Evolutionary conservation across 495 filamentous ascomycete genomes (phyloP).

Genomic region (Tuber indicum): DNA sequence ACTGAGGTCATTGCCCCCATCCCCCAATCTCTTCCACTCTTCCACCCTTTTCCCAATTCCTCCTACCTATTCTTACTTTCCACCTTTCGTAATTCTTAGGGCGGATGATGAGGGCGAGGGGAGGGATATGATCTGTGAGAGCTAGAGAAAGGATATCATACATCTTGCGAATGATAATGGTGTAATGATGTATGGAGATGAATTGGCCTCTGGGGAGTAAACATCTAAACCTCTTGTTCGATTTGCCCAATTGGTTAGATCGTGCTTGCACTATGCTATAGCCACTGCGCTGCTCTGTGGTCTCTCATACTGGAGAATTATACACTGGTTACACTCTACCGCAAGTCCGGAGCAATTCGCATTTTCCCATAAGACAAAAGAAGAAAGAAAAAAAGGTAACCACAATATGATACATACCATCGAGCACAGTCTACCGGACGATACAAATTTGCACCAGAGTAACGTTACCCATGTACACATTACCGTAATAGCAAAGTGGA

Average conservation of each 20-base stretch:
- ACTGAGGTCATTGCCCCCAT: neutral
- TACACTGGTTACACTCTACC: neutral
- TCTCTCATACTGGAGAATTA: neutral
- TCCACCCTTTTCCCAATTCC: neutral
- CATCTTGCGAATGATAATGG: too few species aligned
- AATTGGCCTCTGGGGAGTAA: neutral
- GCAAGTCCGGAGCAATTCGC: neutral
- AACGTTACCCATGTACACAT: neutral
- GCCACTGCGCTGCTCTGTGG: neutral
- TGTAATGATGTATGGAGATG: neutral
- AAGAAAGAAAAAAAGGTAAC: neutral
- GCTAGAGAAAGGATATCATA: too few species aligned
- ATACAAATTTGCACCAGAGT: neutral
- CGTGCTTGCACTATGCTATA: neutral
- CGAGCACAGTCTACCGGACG: neutral
- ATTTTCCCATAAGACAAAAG: neutral
- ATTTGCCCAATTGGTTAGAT: neutral
- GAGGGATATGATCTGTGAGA: neutral
- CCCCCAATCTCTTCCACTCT: neutral
- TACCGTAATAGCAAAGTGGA: neutral
- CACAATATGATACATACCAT: neutral
- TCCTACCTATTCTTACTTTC: too few species aligned
- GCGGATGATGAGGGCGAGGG: neutral
- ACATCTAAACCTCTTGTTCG: too few species aligned
- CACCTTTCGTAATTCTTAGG: neutral